Conservation (phyloP, 2,329 filamentous ascomycete species). For the Colletotrichum sp. region DNA sequence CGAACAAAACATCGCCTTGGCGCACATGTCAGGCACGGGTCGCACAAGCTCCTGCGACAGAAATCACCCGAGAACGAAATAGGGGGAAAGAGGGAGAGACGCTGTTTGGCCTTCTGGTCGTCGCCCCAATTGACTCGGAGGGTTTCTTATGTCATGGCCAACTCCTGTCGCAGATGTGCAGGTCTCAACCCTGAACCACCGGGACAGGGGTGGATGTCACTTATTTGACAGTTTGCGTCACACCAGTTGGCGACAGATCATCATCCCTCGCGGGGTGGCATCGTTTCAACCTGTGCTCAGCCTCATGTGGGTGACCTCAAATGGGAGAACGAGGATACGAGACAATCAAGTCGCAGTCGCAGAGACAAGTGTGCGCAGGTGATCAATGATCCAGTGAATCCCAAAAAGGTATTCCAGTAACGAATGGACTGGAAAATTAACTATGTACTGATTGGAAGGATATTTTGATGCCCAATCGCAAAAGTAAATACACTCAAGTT, state of each 20-base stretch:
- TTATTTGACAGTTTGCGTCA: neutral
- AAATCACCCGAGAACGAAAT: neutral
- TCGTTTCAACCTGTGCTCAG: conserved; percentile 13
- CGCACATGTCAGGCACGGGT: neutral
- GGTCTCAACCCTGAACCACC: neutral
- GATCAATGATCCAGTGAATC: neutral
- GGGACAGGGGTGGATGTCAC: neutral
- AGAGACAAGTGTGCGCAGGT: neutral
- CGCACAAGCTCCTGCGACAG: neutral
- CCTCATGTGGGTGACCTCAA: neutral
- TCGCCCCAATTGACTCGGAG: neutral
- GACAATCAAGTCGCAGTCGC: neutral
- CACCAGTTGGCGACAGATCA: neutral
- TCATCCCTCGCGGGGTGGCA: neutral
- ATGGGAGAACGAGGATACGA: neutral
- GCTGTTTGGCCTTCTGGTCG: neutral
- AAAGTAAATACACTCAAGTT: neutral
- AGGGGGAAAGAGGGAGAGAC: neutral
- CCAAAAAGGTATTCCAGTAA: neutral
- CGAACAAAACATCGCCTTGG: neutral
- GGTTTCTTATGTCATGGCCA: neutral
- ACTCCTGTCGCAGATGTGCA: neutral
- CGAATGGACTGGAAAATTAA: neutral
- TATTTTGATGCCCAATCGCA: neutral
- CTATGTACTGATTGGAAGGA: conserved; percentile 5